Evolutionary conservation across 2,329 filamentous ascomycete species (phyloP), one percentile per base, ranked within the genome.

Genomic region (Camptophora hylomeconis): DNA sequence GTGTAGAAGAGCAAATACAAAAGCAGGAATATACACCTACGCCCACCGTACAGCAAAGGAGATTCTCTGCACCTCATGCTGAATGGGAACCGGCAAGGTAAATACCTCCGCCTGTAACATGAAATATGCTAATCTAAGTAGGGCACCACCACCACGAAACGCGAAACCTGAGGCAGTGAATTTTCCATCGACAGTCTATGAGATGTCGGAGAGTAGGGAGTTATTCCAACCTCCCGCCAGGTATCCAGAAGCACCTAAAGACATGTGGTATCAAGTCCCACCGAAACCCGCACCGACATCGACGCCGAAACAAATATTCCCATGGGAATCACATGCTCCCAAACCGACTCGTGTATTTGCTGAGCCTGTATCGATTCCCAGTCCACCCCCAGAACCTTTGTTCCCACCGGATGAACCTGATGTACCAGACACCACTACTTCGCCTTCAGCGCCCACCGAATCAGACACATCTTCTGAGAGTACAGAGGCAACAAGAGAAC

Each of bases 251-350:
- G 81, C 83, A 11, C 83, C 86, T 0, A 79, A 69, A 51, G 70
- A 86, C 47, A 86, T 93, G 81, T 89, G 78, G 67, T 93, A 89
- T 50, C 63, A 87, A 45, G 69, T 92, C 19, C 84, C 84, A 4
- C 49, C 43, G 20, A 52, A 48, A 18, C 53, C 72, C 32, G 38
- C 45, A 7, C 56, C 66, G 38, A 66, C 70, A 34, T 71, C 72
- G 13, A 65, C 71, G 26, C 60, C 66, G 23, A 62, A 74, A 39
- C 68, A 60, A 36, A 75, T 95, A 26, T 98, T 98, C 52, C 89
- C 89, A 1, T 98, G 89, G 89, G 89, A 98, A 53, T 57, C 55
- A 22, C 60, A 75, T 33, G 70, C 69, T 37, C 66, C 76, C 8
- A 71, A 63, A 44, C 57, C 72, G 7, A 70, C 69, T 5, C 56